Evolutionary conservation across 164 flowering plant genomes (phyloP).

Genomic region (Euptelea pleiosperma): DNA sequence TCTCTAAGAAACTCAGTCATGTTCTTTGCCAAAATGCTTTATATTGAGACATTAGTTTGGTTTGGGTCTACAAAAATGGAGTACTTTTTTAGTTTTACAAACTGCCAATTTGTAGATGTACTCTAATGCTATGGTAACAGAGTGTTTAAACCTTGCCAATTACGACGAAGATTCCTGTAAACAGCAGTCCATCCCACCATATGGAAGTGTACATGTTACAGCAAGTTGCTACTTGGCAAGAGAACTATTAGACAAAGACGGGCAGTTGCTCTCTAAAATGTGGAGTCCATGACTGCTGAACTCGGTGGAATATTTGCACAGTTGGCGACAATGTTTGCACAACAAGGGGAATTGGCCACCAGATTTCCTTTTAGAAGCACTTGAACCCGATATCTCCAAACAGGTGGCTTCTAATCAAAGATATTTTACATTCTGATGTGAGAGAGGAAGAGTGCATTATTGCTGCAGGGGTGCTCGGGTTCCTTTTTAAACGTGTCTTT

Average conservation of each 20-base stretch:
- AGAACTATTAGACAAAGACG: conserved; percentile 45
- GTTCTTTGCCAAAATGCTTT: no score
- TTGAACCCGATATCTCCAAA: conserved; percentile 59
- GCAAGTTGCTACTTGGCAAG: conserved; percentile 66
- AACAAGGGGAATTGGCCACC: conserved; percentile 80
- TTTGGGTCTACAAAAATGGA: not conserved
- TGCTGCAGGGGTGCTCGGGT: no score
- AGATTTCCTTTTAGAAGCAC: conserved; percentile 52
- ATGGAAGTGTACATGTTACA: conserved; percentile 74
- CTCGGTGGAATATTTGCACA: conserved; percentile 75
- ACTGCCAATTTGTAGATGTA: not conserved
- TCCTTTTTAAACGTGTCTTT: no score
- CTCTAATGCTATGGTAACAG: conserved; percentile 9
- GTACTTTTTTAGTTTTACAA: not conserved
- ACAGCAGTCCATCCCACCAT: conserved; percentile 49
- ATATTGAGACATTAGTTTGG: not conserved
- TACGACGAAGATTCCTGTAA: conserved; percentile 63
- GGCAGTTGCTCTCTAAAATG: conserved; percentile 67
- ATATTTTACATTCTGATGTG: conserved; percentile 59
- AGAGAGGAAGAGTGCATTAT: no score
- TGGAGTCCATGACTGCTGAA: conserved; percentile 82
- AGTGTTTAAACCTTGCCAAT: conserved; percentile 10
- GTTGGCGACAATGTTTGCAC: conserved; percentile 75
- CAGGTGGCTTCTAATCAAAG: conserved; percentile 73
- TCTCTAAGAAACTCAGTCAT: no score